phyloP scores from a whole-genome alignment of 768 basidiomycete species.

The Lyophyllum semitale region DNA sequence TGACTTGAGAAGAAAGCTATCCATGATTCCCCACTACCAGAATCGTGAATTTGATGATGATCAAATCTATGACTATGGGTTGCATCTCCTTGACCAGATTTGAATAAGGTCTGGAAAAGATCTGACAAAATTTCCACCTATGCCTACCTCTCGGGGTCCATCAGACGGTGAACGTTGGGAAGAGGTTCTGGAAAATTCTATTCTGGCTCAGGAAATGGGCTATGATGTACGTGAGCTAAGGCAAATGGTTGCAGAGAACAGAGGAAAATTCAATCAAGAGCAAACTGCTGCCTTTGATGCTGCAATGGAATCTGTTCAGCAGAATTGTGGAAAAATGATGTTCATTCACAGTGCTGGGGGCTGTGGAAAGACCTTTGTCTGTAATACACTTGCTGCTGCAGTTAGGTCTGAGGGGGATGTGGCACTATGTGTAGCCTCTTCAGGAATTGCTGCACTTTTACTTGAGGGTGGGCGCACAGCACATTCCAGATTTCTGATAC shows the following conservation, averaged over 20 bases:
- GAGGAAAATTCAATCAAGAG: too few species aligned
- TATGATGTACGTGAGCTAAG: too few species aligned
- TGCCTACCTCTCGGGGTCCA: too few species aligned
- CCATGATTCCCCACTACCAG: too few species aligned
- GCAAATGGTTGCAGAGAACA: too few species aligned
- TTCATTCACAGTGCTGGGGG: constrained; percentile 46
- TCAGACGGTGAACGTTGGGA: too few species aligned
- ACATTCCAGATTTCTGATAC: constrained; percentile 50
- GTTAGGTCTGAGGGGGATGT: constrained; percentile 28
- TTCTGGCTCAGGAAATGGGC: too few species aligned
- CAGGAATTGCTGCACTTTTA: constrained; percentile 48
- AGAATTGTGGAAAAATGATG: constrained; percentile 23
- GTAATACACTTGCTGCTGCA: constrained; percentile 32
- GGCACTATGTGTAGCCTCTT: constrained; percentile 51
- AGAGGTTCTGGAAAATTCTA: too few species aligned
- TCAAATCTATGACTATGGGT: constrained; percentile 42
- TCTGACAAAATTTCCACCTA: constrained; percentile 25
- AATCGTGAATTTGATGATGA: constrained; percentile 27
- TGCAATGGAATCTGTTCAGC: constrained; percentile 27
- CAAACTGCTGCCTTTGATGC: constrained; percentile 21
- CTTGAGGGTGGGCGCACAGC: constrained; percentile 45
- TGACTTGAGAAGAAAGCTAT: too few species aligned
- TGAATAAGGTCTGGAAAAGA: constrained; percentile 22
- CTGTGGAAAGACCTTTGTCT: constrained; percentile 47
- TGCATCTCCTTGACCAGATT: constrained; percentile 28